Percentiles rank a stretch among this genome's conserved stretches.
Evolutionary conservation across 2,329 filamentous ascomycete species (phyloP).

Genomic region (Exophiala aquamarina): DNA sequence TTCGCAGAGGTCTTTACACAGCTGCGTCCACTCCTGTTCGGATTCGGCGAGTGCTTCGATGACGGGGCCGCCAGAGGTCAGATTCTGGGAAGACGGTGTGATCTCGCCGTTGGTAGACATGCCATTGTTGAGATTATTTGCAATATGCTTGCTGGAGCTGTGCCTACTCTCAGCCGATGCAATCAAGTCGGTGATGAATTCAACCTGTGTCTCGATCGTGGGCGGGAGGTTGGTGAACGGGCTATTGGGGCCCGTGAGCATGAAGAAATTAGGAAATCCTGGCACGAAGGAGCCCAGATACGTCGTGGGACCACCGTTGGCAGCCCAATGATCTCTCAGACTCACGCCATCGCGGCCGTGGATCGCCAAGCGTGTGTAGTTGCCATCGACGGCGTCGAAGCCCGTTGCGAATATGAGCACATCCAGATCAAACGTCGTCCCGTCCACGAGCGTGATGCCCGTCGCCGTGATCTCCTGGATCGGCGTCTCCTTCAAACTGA

Average conservation of each 20-base stretch:
- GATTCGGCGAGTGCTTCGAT: slow-evolving; percentile 51
- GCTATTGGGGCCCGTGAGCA: slow-evolving; percentile 39
- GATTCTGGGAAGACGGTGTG: too few relatives aligned
- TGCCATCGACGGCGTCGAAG: slow-evolving; percentile 41
- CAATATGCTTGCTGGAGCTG: slow-evolving; percentile 18
- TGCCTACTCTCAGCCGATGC: slow-evolving; percentile 44
- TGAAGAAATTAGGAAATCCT: slow-evolving; percentile 47
- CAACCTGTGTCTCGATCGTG: slow-evolving; percentile 37
- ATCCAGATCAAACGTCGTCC: slow-evolving; percentile 31
- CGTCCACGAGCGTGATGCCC: slow-evolving; percentile 30
- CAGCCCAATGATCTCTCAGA: slow-evolving; percentile 34
- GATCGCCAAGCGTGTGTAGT: slow-evolving; percentile 32
- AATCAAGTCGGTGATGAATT: slow-evolving; percentile 49
- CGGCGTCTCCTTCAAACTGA: slow-evolving; percentile 34
- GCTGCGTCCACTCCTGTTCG: slow-evolving; percentile 47
- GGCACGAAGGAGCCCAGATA: slow-evolving; percentile 39
- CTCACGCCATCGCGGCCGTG: slow-evolving; percentile 27
- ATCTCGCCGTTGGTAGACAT: not conserved
- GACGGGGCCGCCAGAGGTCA: too few relatives aligned
- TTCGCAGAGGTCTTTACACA: slow-evolving; percentile 26
- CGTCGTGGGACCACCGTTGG: slow-evolving; percentile 31
- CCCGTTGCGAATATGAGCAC: slow-evolving; percentile 32
- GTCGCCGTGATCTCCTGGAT: slow-evolving; percentile 29
- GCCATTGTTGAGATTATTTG: too few relatives aligned
- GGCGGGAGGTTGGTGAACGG: slow-evolving; percentile 41